These are phyloP conservation scores for Chiua virens DNA, from an alignment of 768 basidiomycete genomes.

Conservation along the genomic window DNA sequence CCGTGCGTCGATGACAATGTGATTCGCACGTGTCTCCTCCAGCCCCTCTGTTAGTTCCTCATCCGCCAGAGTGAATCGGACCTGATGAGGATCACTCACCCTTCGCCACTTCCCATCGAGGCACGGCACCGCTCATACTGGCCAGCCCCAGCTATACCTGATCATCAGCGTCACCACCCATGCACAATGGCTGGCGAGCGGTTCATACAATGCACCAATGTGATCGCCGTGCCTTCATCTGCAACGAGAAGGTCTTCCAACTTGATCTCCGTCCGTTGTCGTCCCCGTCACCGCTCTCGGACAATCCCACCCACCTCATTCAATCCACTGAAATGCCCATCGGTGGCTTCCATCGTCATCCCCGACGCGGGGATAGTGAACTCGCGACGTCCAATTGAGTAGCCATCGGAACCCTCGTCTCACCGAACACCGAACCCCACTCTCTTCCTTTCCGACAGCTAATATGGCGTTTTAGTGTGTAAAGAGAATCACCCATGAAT, in stretches of 20 bases:
- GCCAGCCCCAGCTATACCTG: background rate
- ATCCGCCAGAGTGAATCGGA: conserved; percentile 11
- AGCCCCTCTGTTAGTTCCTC: background rate
- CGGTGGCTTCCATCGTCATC: conserved; percentile 2
- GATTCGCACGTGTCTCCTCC: conserved; percentile 21
- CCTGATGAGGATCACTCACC: conserved; percentile 19
- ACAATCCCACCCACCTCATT: no score
- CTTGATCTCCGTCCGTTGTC: background rate
- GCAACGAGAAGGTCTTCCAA: no score
- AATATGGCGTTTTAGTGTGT: background rate
- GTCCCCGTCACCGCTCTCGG: background rate
- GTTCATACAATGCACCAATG: conserved; percentile 1
- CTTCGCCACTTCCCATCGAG: background rate
- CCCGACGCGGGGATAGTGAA: conserved; percentile 9
- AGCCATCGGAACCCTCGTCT: conserved; percentile 11
- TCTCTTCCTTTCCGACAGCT: conserved; percentile 7
- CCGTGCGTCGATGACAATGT: conserved; percentile 13
- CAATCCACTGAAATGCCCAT: background rate
- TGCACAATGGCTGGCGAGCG: background rate
- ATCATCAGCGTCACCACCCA: background rate
- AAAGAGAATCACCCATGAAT: conserved; percentile 2
- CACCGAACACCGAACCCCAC: conserved; percentile 8
- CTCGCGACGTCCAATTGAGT: conserved; percentile 4
- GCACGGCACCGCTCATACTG: conserved; percentile 10
- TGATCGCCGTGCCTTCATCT: conserved; percentile 14